Conservation (phyloP, 164 flowering plant species). For the Vitis amurensis region DNA sequence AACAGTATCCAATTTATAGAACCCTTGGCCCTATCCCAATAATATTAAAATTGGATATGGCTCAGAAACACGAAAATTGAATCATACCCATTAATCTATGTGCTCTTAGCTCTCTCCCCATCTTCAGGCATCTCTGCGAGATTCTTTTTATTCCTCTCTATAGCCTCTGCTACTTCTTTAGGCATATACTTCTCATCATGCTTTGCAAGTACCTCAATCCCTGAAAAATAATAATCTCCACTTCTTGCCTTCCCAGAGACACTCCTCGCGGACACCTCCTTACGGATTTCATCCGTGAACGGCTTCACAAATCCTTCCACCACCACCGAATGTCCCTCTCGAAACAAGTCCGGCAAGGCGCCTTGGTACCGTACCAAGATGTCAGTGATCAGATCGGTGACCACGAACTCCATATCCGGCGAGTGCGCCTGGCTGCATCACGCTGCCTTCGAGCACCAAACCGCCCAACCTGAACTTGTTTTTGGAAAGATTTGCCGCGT, state of each 20-base stretch:
- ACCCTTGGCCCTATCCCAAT: no score
- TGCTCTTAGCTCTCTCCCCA: slow-evolving; percentile 10
- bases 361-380: slow-evolving; percentile 74
- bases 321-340: slow-evolving; percentile 92
- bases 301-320: slow-evolving; percentile 85
- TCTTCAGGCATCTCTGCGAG: slow-evolving; percentile 24
- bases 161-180: slow-evolving; percentile 68
- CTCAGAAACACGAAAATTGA: neutral
- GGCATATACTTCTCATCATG: slow-evolving; percentile 99
- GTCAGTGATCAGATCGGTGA: slow-evolving; percentile 81
- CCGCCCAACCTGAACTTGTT: slow-evolving; percentile 80
- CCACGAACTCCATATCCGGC: slow-evolving; percentile 72
- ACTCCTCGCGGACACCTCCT: slow-evolving; percentile 22
- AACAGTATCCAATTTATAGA: no score
- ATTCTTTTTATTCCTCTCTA: slow-evolving; percentile 78
- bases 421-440: slow-evolving; percentile 54
- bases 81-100: slow-evolving; percentile 9
- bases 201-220: slow-evolving; percentile 84
- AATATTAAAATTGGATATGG: no score
- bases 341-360: slow-evolving; percentile 78
- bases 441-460: slow-evolving; percentile 82
- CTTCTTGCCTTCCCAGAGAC: slow-evolving; percentile 65
- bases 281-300: slow-evolving; percentile 41
- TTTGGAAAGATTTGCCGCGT: slow-evolving; percentile 48
- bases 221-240: slow-evolving; percentile 62